phyloP scores from a whole-genome alignment of 371 early-diverging fungal genomes.

The Mortierella sp. region DNA sequence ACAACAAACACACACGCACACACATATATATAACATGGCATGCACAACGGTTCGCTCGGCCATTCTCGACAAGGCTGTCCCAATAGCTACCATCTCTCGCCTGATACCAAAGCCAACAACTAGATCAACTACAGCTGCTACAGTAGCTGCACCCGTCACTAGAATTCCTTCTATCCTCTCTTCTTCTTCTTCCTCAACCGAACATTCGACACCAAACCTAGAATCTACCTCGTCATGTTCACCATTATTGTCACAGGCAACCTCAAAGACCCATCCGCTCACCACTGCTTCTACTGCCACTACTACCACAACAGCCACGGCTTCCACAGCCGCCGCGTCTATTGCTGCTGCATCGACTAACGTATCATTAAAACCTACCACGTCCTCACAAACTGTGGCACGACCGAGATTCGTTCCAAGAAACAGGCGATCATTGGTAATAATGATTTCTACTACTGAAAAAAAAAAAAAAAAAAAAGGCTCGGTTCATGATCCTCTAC shows the following conservation, averaged over 20 bases:
- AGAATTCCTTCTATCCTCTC: background rate
- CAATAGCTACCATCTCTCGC: conserved; percentile 33
- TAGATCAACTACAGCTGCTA: conserved; percentile 6
- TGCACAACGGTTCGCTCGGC: conserved; percentile 41
- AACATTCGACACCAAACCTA: background rate
- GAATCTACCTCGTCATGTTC: background rate
- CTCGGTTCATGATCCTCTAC: background rate
- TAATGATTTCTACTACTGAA: background rate
- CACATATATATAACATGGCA: conserved; percentile 17
- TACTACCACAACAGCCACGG: background rate
- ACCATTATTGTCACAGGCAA: background rate
- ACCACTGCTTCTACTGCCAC: background rate
- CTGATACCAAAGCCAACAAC: conserved; percentile 11
- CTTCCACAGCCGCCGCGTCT: background rate
- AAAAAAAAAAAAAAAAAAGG: background rate
- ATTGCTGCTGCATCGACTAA: background rate
- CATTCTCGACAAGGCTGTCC: conserved; percentile 32
- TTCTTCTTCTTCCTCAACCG: background rate
- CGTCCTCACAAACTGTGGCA: conserved; percentile 9
- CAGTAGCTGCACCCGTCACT: background rate
- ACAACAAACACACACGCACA: too few relatives aligned
- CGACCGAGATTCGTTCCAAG: conserved; percentile 38
- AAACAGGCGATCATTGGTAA: conserved; percentile 45
- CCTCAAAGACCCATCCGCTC: conserved; percentile 1
- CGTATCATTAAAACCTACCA: conserved; percentile 14